Conservation (phyloP, 1,284 basidiomycete species). For the Serendipita sp. region DNA sequence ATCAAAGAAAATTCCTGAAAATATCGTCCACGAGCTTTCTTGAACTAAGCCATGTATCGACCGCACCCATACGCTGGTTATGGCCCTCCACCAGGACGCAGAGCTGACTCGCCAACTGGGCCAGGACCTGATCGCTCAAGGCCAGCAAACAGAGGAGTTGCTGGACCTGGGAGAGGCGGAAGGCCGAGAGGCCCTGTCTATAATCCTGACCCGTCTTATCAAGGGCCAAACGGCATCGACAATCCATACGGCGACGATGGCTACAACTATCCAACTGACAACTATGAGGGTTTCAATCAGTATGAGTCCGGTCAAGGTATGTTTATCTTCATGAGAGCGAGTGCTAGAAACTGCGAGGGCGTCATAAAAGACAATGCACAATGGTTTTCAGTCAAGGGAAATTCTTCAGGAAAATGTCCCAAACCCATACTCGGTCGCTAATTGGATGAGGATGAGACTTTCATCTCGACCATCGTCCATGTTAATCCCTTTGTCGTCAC, state of each 20-base stretch:
- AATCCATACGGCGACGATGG: constrained; percentile 27
- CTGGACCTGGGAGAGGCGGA: constrained; percentile 29
- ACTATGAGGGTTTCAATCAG: constrained; percentile 41
- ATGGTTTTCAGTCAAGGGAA: constrained; percentile 4
- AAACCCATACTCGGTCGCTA: constrained; percentile 7
- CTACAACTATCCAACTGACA: constrained; percentile 34
- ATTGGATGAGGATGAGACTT: constrained; percentile 13
- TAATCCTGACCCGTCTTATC: constrained; percentile 30
- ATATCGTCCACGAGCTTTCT: neutral
- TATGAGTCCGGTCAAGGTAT: constrained; percentile 30
- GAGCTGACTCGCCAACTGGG: constrained; percentile 48
- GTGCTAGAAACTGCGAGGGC: constrained; percentile 15
- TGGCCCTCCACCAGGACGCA: constrained; percentile 40
- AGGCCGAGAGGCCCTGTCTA: constrained; percentile 36
- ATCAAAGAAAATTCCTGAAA: neutral
- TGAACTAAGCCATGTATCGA: constrained; percentile 48
- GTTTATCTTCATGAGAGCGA: neutral
- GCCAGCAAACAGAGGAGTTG: constrained; percentile 42
- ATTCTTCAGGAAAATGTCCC: constrained; percentile 4
- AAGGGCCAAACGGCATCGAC: constrained; percentile 7
- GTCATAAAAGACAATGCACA: constrained; percentile 8
- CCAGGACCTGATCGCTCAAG: constrained; percentile 58
- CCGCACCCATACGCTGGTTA: constrained; percentile 72
- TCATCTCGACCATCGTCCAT: constrained; percentile 10
- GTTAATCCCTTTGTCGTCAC: constrained; percentile 7